A percentile compares a stretch with the other conserved stretches of the same genome.
phyloP scores from a whole-genome alignment of 345 rosid species.

The Eucalyptus erythrocorys region DNA sequence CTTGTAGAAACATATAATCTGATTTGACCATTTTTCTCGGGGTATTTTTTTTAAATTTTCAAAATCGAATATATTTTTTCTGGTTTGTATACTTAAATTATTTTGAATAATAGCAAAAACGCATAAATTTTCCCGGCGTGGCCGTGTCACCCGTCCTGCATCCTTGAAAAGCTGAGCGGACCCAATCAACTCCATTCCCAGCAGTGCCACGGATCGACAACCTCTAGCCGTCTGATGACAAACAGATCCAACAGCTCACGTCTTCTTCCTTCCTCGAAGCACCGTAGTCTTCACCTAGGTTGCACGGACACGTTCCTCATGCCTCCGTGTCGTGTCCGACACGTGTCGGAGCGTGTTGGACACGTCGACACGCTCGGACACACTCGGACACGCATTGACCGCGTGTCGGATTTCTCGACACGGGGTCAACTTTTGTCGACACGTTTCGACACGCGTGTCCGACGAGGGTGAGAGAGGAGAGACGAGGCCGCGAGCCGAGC shows the following conservation, averaged over 20 bases:
- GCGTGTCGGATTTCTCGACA: too few species aligned
- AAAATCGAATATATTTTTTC: background rate
- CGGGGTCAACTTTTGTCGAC: too few species aligned
- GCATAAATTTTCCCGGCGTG: background rate
- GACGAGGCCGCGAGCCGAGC: too few species aligned
- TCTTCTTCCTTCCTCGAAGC: background rate
- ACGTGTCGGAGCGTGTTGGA: too few species aligned
- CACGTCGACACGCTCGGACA: too few species aligned
- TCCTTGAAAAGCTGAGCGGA: background rate
- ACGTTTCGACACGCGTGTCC: too few species aligned
- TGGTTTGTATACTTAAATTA: background rate
- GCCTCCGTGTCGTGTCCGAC: too few species aligned
- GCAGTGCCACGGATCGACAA: background rate
- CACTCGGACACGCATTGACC: too few species aligned
- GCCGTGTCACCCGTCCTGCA: background rate
- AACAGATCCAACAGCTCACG: background rate
- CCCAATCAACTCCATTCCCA: background rate
- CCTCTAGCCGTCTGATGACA: background rate
- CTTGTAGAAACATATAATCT: background rate
- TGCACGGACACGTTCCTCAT: too few species aligned
- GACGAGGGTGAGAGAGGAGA: too few species aligned
- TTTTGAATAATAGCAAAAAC: background rate
- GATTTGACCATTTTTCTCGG: background rate
- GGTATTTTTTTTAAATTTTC: background rate
- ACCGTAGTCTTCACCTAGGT: background rate